Evolutionary conservation across 805 yeast genomes (phyloP), one percentile per base, ranked within the genome.

Genomic region (Wickerhamiella slavikovae): DNA sequence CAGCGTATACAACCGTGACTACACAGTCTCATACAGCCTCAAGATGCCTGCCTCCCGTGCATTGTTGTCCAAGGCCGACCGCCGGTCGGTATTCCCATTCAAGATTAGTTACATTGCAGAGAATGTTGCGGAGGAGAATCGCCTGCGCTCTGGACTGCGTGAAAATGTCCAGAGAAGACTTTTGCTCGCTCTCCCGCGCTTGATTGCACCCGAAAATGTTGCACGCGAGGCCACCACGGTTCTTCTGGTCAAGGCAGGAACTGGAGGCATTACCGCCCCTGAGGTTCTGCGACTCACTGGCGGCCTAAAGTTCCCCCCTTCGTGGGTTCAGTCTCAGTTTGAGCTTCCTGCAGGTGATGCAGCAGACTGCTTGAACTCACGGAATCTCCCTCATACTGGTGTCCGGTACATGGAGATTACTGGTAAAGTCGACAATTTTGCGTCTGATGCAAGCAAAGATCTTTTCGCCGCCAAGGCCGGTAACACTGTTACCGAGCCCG

Each of bases 61-160:
- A 36, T 60, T 82, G 32, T 60, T 83, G 39, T 60, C 68, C 20
- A 65, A 65, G 35, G 66, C 79, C 39, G 93, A 82, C 52, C 58
- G 65, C 28, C 61, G 67, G 41, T 77, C 93, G 17, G 96, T 89
- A 20, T 85, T 68, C 52, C 96, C 98, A 33, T 79, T 85, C 62
- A 85, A 80, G 54, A 62, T 83, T 40, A 62, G 80, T 22, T 74
- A 78, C 53, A 55, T 78, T 27, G 64, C 79, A 11, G 32, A 49
- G 15, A 56, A 70, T 38, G 58, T 60, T 37, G 52, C 61, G 31
- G 80, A 74, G 39, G 52, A 75, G 40, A 66, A 60, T 44, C 56
- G 66, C 13, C 62, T 68, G 36, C 68, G 73, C 54, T 62, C 82
- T 35, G 95, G 94, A 20, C 59, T 80, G 47, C 56, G 66, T 29